Conservation (phyloP, 192 early-diverging fungal species). For the Linnemannia schmuckeri region DNA sequence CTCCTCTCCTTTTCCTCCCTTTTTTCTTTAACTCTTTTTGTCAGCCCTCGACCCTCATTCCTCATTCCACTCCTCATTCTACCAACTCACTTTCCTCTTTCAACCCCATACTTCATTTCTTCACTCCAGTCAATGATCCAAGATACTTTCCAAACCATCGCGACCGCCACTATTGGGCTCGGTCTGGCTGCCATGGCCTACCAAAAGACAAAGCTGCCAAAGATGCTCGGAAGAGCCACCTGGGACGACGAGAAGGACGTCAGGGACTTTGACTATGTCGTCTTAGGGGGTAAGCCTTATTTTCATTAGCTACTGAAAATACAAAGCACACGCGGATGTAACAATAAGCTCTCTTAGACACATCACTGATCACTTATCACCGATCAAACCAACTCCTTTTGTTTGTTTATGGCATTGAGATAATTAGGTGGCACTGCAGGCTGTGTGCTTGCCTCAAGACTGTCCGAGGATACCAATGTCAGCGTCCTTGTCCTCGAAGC, state of each 20-base stretch:
- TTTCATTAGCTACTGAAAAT: no score
- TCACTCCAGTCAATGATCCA: background rate
- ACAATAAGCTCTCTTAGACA: background rate
- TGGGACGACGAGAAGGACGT: conserved; percentile 20
- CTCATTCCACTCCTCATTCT: background rate
- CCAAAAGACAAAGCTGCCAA: background rate
- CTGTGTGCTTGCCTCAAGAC: conserved; percentile 27
- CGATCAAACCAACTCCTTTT: background rate
- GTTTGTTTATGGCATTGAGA: background rate
- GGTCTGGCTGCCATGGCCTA: conserved; percentile 19
- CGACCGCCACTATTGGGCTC: conserved; percentile 6
- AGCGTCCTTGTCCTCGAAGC: conserved; percentile 32
- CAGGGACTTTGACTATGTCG: conserved; percentile 21
- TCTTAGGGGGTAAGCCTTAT: conserved; percentile 20
- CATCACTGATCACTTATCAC: background rate
- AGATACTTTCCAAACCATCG: background rate
- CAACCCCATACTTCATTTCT: background rate
- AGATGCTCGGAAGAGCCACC: conserved; percentile 11
- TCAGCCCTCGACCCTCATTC: background rate
- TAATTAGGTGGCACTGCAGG: conserved; percentile 30
- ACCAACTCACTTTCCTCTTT: background rate
- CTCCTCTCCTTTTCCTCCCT: background rate
- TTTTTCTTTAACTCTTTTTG: background rate
- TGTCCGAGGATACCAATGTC: conserved; percentile 24
- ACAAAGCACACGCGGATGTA: no score